These are phyloP conservation scores for Collybia mongolica DNA, from an alignment of 768 basidiomycete species.

Conservation along the genomic window DNA sequence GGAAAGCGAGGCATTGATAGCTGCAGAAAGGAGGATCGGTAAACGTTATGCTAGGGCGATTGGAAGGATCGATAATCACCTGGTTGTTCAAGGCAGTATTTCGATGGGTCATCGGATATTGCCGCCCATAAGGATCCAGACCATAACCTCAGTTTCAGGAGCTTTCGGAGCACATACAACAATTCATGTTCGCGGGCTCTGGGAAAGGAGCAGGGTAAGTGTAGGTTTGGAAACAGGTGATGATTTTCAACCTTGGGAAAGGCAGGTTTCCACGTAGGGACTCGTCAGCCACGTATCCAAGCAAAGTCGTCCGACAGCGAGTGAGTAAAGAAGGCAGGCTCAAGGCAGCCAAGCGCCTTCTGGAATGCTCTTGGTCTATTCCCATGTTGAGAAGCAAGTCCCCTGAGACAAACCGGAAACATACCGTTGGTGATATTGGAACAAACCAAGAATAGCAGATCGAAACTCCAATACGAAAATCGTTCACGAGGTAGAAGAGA, in stretches of 20 bases:
- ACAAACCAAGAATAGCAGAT: conserved; percentile 80
- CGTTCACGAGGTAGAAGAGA: conserved; percentile 69
- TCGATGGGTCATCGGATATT: conserved; percentile 61
- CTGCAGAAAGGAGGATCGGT: conserved; percentile 18
- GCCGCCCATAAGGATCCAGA: conserved; percentile 78
- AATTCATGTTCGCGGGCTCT: conserved; percentile 90
- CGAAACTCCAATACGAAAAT: conserved; percentile 93
- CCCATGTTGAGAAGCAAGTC: background rate
- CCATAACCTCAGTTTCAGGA: conserved; percentile 73
- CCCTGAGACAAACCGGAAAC: conserved; percentile 4
- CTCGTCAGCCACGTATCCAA: conserved; percentile 82
- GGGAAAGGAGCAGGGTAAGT: background rate
- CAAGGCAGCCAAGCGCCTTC: conserved; percentile 71
- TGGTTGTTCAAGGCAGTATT: conserved; percentile 54
- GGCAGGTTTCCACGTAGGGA: conserved; percentile 83
- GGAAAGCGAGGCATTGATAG: conserved; percentile 41
- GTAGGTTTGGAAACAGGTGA: background rate
- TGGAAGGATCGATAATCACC: conserved; percentile 31
- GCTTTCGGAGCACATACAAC: conserved; percentile 76
- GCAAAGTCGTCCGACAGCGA: conserved; percentile 69
- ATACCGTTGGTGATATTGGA: conserved; percentile 63
- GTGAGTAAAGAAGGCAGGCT: conserved; percentile 70
- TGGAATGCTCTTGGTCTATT: conserved; percentile 58
- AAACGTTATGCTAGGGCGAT: background rate
- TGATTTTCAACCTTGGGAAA: conserved; percentile 65